A percentile compares a stretch with the other conserved stretches of the same genome.
Conservation (phyloP, 768 basidiomycete genomes). For the Tephrocybe sp. region DNA sequence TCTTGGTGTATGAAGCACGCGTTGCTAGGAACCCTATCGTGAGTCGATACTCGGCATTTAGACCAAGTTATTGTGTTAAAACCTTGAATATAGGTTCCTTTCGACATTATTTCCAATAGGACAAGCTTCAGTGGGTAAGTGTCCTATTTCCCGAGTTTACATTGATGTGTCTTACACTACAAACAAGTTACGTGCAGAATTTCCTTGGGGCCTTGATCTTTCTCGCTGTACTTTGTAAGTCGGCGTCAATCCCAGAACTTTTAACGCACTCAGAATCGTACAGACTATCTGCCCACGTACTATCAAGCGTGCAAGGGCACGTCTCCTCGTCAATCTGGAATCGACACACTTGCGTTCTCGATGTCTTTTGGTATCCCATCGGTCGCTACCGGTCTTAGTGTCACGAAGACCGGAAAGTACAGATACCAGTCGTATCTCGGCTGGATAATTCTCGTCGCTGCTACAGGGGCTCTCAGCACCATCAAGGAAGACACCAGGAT, state of each 20-base stretch:
- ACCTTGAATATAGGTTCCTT: constrained; percentile 3
- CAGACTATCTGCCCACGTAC: constrained; percentile 42
- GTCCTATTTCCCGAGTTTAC: background rate
- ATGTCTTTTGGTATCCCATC: constrained; percentile 36
- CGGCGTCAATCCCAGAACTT: background rate
- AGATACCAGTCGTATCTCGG: background rate
- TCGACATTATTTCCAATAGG: constrained; percentile 27
- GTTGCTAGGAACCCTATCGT: constrained; percentile 24
- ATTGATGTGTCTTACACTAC: background rate
- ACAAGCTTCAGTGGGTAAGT: constrained; percentile 38
- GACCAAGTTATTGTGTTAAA: background rate
- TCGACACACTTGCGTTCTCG: constrained; percentile 32
- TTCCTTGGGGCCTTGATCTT: constrained; percentile 1
- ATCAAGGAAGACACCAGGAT: constrained; percentile 8
- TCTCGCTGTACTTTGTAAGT: constrained; percentile 2
- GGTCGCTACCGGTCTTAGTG: constrained; percentile 27
- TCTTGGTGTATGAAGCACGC: constrained; percentile 38
- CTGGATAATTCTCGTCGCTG: constrained; percentile 1
- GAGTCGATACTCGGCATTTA: background rate
- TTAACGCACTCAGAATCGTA: background rate
- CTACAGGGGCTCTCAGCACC: background rate
- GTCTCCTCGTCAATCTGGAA: constrained; percentile 35
- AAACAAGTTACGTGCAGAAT: background rate
- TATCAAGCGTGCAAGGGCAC: constrained; percentile 45
- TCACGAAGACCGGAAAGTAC: constrained; percentile 4